Base-by-base conservation (phyloP, 2,329 filamentous ascomycete species). In the Colletotrichum costaricense region DNA sequence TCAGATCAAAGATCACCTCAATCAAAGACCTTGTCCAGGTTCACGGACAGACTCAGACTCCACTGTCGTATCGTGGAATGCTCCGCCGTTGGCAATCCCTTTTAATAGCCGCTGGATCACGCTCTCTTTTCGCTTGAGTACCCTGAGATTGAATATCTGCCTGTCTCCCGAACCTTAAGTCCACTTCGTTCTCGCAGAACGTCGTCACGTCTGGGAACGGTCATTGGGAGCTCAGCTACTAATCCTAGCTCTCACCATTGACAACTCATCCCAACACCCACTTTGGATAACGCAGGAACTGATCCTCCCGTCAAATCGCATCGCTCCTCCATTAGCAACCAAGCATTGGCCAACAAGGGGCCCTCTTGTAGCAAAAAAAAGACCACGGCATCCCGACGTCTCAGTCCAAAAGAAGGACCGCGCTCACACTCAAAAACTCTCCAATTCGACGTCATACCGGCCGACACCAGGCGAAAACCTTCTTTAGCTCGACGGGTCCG, bases 381-480 rank as follows among this genome's bases (percentile, higher is more conserved):
- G 55, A 38, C 22, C 22, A 59, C 70, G 60, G 42, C 67, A 46
- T 63, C 60, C 56, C 69, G 54, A 60, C 54, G 54, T 26, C 26
- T 56, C 42, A 59, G 26, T 38, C 67, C 33, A 30, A 67, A 69
- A 19, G 46, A 42, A 19, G 58, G 57, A 69, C 46, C 42, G 65
- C 42, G 54, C 65, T 57, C 52, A 49, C 57, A 59, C 4, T 49
- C 60, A 49, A 19, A 42, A 24, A 64, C 12, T 22, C 46, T 26
- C 58, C 28, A 35, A 49, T 52, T 62, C 56, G 67, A 70, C 70
- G 70, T 73, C 70, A 73, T 73, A 73, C 67, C 60, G 55, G 24
- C 46, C 55, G 26, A 70, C 46, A 30, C 67, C 59, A 70, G 59
- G 30, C 35, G 55, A 60, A 70, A 73, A 70, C 52, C 66, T 65